Conservation (phyloP, 192 early-diverging fungal species). For the Nowakowskiella sp. region DNA sequence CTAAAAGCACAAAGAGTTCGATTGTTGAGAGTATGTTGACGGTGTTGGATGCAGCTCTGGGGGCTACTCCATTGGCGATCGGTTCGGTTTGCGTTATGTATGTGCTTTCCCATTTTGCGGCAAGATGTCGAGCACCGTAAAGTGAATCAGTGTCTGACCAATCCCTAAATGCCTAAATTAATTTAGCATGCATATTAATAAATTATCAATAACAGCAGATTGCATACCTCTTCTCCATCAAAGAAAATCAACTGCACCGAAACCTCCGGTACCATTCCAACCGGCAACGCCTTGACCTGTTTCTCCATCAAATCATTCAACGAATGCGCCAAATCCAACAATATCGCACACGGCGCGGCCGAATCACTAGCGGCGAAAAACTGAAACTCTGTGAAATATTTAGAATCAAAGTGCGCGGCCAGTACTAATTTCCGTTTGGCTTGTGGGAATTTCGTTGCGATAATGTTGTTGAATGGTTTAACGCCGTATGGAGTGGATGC, state of each 20-base stretch:
- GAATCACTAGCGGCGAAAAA: slow-evolving; percentile 90
- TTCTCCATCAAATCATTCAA: slow-evolving; percentile 57
- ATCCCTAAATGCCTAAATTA: slow-evolving; percentile 64
- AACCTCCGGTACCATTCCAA: too few species aligned
- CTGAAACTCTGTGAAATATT: slow-evolving; percentile 52
- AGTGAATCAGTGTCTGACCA: slow-evolving; percentile 78
- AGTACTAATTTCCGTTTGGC: slow-evolving; percentile 68
- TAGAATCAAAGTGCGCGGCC: slow-evolving; percentile 91
- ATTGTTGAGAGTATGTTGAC: slow-evolving; percentile 33
- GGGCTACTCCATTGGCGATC: background rate
- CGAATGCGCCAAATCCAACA: slow-evolving; percentile 71
- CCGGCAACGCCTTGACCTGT: too few species aligned
- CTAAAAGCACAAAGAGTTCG: slow-evolving; percentile 79
- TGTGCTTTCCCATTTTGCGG: slow-evolving; percentile 62
- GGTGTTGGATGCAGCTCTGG: background rate
- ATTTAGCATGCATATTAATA: too few species aligned
- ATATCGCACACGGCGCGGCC: slow-evolving; percentile 81
- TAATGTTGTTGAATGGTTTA: slow-evolving; percentile 75
- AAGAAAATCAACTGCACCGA: slow-evolving; percentile 92
- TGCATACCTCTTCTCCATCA: slow-evolving; percentile 96
- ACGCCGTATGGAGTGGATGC: slow-evolving; percentile 68
- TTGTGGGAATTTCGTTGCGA: slow-evolving; percentile 77
- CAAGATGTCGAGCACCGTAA: slow-evolving; percentile 84
- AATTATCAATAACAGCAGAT: too few species aligned
- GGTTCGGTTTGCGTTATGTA: slow-evolving; percentile 7